Conservation (phyloP, 2,329 filamentous ascomycete species). For the Exophiala lecanii-corni region DNA sequence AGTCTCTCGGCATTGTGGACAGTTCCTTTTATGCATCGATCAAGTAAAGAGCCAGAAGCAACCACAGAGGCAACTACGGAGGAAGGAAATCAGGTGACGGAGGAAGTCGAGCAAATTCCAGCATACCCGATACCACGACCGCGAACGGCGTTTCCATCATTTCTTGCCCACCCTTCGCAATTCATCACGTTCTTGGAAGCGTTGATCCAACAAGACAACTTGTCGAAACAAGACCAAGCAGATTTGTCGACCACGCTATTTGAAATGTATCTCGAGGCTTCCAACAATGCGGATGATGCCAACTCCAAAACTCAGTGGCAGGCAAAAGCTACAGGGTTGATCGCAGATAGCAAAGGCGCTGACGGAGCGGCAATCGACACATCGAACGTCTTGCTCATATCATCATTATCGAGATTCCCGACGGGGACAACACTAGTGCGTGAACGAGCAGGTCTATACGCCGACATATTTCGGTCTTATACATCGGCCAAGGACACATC, state of each 20-base stretch:
- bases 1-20: conserved; percentile 80
- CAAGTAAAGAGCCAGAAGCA: conserved; percentile 50
- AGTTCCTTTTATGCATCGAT: conserved; percentile 75
- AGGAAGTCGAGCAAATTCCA: conserved; percentile 30
- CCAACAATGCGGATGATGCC: conserved; percentile 66
- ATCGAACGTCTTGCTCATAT: conserved; percentile 88
- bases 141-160: conserved; percentile 87
- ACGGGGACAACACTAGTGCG: conserved; percentile 89
- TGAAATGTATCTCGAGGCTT: conserved; percentile 95
- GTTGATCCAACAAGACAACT: conserved; percentile 65
- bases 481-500: conserved; percentile 86
- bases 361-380: conserved; percentile 68
- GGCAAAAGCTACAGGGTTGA: conserved; percentile 79
- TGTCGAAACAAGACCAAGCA: conserved; percentile 70
- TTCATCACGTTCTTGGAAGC: conserved; percentile 92
- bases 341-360: conserved; percentile 60
- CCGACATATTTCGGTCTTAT: conserved; percentile 95
- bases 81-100: conserved; percentile 29
- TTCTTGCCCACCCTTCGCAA: conserved; percentile 87
- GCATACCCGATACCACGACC: conserved; percentile 78
- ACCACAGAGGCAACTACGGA: conserved; percentile 45
- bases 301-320: conserved; percentile 72
- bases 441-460: conserved; percentile 84
- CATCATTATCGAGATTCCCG: conserved; percentile 82
- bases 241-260: conserved; percentile 94